Conservation (phyloP, 2,329 filamentous ascomycete genomes). For the Hymenoscyphus albidus region DNA sequence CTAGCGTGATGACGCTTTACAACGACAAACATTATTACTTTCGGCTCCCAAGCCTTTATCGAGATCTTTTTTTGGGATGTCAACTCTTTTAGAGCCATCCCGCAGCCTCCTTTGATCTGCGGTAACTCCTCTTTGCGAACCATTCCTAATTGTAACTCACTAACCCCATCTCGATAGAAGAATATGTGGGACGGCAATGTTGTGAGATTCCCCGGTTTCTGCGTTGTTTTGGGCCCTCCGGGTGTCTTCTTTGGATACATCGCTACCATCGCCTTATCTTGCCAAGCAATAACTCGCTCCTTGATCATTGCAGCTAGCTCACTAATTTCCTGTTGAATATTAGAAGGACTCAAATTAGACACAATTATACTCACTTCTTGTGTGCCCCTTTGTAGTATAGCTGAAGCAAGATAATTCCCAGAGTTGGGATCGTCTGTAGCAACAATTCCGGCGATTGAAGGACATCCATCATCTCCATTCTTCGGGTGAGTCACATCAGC, state of each 20-base stretch:
- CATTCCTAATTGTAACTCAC: constrained; percentile 33
- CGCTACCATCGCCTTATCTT: too few species aligned
- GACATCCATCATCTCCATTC: not conserved
- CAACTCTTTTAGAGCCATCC: too few species aligned
- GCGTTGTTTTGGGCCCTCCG: too few species aligned
- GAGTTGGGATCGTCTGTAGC: constrained; percentile 10
- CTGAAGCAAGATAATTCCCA: constrained; percentile 69
- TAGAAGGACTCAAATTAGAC: not conserved
- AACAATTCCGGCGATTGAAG: constrained; percentile 14
- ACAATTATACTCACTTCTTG: not conserved
- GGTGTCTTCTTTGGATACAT: too few species aligned
- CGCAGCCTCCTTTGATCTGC: constrained; percentile 25
- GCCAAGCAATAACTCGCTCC: constrained; percentile 10
- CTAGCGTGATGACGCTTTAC: too few species aligned
- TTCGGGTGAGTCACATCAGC: constrained; percentile 84
- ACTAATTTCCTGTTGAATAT: constrained; percentile 37
- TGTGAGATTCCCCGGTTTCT: too few species aligned
- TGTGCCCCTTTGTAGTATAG: constrained; percentile 55
- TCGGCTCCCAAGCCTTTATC: too few species aligned
- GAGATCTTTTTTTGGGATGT: too few species aligned
- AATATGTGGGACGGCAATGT: too few species aligned
- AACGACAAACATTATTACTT: too few species aligned
- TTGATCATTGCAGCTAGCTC: constrained; percentile 15
- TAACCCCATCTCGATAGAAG: constrained; percentile 36
- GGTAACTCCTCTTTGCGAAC: constrained; percentile 32